Base-by-base conservation (phyloP, 257 asterid genomes). In the Solanum etuberosum region DNA sequence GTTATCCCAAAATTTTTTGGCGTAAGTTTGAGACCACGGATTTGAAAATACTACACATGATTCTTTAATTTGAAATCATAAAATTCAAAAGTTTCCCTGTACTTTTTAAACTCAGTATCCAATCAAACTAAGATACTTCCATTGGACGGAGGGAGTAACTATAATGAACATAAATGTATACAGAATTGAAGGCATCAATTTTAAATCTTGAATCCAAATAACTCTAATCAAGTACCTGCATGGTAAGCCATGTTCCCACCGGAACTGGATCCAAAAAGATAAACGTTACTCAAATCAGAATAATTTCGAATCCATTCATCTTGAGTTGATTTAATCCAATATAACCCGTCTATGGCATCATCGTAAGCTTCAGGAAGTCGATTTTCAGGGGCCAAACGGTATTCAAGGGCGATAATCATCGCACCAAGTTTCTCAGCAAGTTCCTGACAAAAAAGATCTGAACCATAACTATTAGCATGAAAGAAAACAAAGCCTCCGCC, bases 401-500 rank as follows among this genome's bases (percentile, higher is more conserved):
- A 93, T 13, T 91, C 96, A 20, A 91, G 42, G 3, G 96, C 90
- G n/a, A 93, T 80, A 2, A 93, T 87, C 88, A 92, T 72, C 0
- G 90, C 96, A 1, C 85, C 89, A 3, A 89, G 48, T 3, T 80
- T 76, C 20, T 86, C 88, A 34, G 88, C 93, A 85, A 92, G 14
- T 11, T 73, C 88, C 11, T 57, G 72, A 90, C 91, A 91, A 86
- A 92, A 92, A 8, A 31, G 87, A 34, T 92, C 91, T 82, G 40
- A 86, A 13, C 67, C 10, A 16, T 29, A 31, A 23, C 91, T 29
- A 73, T 88, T 92, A 5, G 92, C 94, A 76, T 85, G 88, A 89
- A 68, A 43, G 38, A 92, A 48, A 78, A 92, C 87, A 68, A 91
- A 93, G 14, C 96, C 94, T 11, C 96, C 92, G 8, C 94, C 96